Evolutionary conservation across 1,139 yeast genomes (phyloP), one percentile per base, ranked within the genome.

Genomic region (Komagataea norvegica): DNA sequence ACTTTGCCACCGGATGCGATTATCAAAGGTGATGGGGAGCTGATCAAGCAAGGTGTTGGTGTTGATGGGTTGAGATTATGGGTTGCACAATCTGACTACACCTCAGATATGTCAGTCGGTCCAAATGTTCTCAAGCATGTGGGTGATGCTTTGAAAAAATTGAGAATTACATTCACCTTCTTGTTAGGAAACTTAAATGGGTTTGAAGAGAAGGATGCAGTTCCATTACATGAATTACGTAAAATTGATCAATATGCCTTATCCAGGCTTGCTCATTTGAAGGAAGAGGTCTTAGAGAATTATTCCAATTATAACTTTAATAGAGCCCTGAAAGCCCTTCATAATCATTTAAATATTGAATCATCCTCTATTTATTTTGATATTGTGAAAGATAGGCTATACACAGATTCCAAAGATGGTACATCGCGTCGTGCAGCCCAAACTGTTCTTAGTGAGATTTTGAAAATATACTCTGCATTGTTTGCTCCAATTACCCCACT

Each of bases 1-100:
- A 79, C 79, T 0, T 74, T 89, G 27, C 60, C 74, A 1, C 97
- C 98, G 0, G 51, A 50, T 6, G 77, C 76, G 32, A 75, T 82
- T 9, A 76, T 89, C 30, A 64, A 73, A 34, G 96, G 96, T 2
- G 69, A 73, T 38, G 70, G 69, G 4, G 55, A 59, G 11, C 36
- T 32, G 7, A 60, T 80, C 18, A 31, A 24, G 6, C 88, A 88
- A 1, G 69, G 78, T n/a, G 64, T 89, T 22, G 98, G 98, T 6
- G 75, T 87, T 13, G 97, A 89, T 60, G 98, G 98, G 0, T 65
- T 93, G 46, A 70, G 99, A 49, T 66, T 89, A 40, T 84, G 96
- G 86, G 87, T 81, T 10, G 96, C 96, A 0, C 89, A 88, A 37
- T 73, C 93, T 1, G 93, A 88, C 57, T 91, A 83, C 53, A 79